A percentile compares a stretch with the other conserved stretches of the same genome.
These are phyloP conservation scores for Nemophila menziesii DNA, from an alignment of 257 asterid species.

Conservation along the genomic window DNA sequence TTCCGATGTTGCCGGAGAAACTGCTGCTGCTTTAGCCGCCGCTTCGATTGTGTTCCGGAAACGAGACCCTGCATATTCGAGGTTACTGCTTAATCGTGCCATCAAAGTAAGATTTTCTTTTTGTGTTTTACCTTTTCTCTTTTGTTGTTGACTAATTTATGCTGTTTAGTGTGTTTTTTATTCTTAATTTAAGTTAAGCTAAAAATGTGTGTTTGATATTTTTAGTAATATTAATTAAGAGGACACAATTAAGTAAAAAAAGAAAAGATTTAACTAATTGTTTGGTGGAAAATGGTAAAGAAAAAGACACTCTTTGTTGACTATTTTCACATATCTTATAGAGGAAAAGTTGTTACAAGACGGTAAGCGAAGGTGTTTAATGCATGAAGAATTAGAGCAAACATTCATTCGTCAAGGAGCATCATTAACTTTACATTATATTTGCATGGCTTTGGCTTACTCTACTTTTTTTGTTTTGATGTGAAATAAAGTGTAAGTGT, in stretches of 20 bases:
- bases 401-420: neutral
- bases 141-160: neutral
- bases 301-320: neutral
- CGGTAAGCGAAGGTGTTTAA: too few species aligned
- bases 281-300: neutral
- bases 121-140: neutral
- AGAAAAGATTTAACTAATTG: neutral
- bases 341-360: too few species aligned
- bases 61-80: constrained; percentile 59
- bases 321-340: neutral
- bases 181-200: neutral
- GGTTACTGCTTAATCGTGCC: constrained; percentile 62
- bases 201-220: neutral
- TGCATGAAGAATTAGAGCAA: neutral
- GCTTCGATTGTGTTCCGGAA: constrained; percentile 79
- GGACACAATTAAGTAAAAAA: too few species aligned
- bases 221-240: neutral
- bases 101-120: constrained; percentile 35
- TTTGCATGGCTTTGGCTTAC: too few species aligned
- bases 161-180: neutral
- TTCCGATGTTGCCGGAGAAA: constrained; percentile 85
- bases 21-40: constrained; percentile 90
- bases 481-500: too few species aligned
- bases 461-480: too few species aligned
- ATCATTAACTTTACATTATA: neutral